Percentiles rank a stretch among this genome's conserved stretches.
These are phyloP conservation scores for Daldinia childiae DNA, from an alignment of 495 filamentous ascomycete species.

Conservation along the genomic window DNA sequence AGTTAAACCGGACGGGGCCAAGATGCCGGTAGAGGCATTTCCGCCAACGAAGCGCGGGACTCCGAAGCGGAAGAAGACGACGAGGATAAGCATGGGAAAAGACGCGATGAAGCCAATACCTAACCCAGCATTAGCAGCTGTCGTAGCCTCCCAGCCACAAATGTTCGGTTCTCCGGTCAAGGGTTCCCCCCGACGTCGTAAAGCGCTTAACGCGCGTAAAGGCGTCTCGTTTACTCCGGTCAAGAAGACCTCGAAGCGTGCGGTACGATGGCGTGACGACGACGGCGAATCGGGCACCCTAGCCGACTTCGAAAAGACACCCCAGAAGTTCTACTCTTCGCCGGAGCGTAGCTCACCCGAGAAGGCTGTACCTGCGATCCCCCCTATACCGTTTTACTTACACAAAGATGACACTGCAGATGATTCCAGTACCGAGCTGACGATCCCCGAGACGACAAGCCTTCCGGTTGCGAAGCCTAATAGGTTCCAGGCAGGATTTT, in stretches of 20 bases:
- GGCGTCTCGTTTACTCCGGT: constrained; percentile 79
- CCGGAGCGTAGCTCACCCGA: constrained; percentile 57
- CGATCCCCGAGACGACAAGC: constrained; percentile 55
- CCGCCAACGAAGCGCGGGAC: constrained; percentile 75
- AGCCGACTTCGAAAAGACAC: constrained; percentile 90
- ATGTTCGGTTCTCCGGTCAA: constrained; percentile 64
- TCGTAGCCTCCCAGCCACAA: constrained; percentile 52
- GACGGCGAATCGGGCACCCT: constrained; percentile 79
- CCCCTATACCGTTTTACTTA: constrained; percentile 53
- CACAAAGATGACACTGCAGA: constrained; percentile 54
- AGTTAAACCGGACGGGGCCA: constrained; percentile 86
- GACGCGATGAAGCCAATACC: constrained; percentile 47
- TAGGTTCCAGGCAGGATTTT: constrained; percentile 90
- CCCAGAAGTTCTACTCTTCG: constrained; percentile 68
- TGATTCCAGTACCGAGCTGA: constrained; percentile 68
- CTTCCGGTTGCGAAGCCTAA: constrained; percentile 67
- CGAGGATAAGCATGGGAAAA: constrained; percentile 43
- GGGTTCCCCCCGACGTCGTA: constrained; percentile 81
- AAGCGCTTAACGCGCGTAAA: constrained; percentile 72
- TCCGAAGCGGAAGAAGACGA: constrained; percentile 76
- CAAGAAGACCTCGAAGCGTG: constrained; percentile 78
- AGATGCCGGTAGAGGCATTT: constrained; percentile 68
- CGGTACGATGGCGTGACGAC: constrained; percentile 94
- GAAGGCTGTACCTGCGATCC: constrained; percentile 41
- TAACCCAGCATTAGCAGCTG: constrained; percentile 48